Conservation (phyloP, 179 eudicot species). For the Silene coronaria region DNA sequence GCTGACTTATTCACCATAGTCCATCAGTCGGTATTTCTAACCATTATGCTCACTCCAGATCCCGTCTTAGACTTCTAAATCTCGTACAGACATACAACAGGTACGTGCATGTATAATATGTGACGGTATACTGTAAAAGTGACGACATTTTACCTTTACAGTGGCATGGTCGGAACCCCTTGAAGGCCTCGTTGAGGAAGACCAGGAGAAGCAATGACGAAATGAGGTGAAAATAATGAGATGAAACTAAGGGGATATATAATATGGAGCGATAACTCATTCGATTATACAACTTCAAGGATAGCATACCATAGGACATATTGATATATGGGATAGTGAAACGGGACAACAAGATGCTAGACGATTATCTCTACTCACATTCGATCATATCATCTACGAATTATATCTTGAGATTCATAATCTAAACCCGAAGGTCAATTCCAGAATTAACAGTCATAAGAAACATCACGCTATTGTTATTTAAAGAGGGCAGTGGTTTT, state of each 20-base stretch:
- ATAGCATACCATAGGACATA: neutral
- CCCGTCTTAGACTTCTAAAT: too few species aligned
- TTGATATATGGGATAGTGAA: neutral
- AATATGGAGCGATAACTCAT: neutral
- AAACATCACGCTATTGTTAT: constrained; percentile 21
- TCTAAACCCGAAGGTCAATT: constrained; percentile 11
- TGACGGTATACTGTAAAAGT: too few species aligned
- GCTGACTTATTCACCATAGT: too few species aligned
- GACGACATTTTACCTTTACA: too few species aligned
- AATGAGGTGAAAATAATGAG: neutral
- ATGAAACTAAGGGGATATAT: neutral
- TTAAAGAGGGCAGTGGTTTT: constrained; percentile 14
- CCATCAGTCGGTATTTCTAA: too few species aligned
- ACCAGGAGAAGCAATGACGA: neutral
- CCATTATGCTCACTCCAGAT: too few species aligned
- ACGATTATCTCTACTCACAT: constrained; percentile 22
- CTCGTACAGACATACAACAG: too few species aligned
- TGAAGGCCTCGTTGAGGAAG: too few species aligned
- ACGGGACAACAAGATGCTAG: neutral
- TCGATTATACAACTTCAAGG: neutral
- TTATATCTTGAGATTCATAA: constrained; percentile 18
- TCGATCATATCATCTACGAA: constrained; percentile 10
- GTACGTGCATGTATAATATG: too few species aligned
- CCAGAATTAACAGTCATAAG: constrained; percentile 24
- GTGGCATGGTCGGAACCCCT: too few species aligned